Percentiles rank a stretch among this genome's conserved stretches.
phyloP scores from a whole-genome alignment of 2,329 filamentous ascomycete species.

The Clarireedia sp. region DNA sequence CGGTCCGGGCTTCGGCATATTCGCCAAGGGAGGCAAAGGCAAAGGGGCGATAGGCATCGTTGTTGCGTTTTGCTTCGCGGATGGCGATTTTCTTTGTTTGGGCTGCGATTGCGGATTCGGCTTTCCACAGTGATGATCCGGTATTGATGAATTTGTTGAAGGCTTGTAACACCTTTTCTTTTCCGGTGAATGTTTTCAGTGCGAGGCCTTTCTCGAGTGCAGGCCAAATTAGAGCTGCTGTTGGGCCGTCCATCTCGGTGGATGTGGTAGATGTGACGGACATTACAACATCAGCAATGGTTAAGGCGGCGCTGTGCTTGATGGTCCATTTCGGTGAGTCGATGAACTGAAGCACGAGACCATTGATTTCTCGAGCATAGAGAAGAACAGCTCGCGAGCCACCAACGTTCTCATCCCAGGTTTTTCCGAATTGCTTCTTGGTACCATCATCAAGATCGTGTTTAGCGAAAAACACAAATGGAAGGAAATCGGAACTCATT shows the following conservation, averaged over 20 bases:
- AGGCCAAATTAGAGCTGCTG: constrained; percentile 67
- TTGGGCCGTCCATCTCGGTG: constrained; percentile 47
- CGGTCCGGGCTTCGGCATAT: constrained; percentile 59
- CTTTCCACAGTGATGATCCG: constrained; percentile 49
- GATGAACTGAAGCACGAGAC: constrained; percentile 58
- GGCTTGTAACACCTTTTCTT: constrained; percentile 74
- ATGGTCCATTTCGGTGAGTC: constrained; percentile 81
- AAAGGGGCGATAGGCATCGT: constrained; percentile 71
- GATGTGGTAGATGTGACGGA: constrained; percentile 49
- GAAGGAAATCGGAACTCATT: constrained; percentile 66
- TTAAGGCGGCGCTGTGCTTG: constrained; percentile 78
- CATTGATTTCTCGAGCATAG: constrained; percentile 75
- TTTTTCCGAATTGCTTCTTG: constrained; percentile 69
- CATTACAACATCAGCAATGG: constrained; percentile 64
- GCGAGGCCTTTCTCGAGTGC: constrained; percentile 71
- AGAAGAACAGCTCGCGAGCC: constrained; percentile 73
- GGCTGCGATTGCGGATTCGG: constrained; percentile 44
- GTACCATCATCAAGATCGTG: constrained; percentile 80
- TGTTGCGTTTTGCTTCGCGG: constrained; percentile 87
- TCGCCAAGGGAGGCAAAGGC: constrained; percentile 66
- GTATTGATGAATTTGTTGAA: constrained; percentile 71
- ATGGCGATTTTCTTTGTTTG: constrained; percentile 73
- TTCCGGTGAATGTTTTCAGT: constrained; percentile 88
- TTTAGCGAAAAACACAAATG: constrained; percentile 80
- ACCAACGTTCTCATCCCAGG: constrained; percentile 87